Conservation (phyloP, 2,329 filamentous ascomycete species). For the Teratosphaeria epicoccoides region DNA sequence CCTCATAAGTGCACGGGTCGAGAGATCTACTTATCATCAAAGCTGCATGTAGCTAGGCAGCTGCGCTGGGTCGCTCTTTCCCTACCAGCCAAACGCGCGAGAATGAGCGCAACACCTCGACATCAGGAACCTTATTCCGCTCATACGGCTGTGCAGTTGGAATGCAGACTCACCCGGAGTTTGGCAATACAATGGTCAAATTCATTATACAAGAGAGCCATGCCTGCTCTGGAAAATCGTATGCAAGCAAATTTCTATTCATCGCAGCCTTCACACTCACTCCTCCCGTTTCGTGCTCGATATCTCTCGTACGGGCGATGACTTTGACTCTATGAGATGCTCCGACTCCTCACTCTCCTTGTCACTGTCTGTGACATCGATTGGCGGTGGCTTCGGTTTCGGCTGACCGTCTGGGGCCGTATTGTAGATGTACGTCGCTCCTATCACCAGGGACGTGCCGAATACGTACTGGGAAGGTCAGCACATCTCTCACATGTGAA, state of each 20-base stretch:
- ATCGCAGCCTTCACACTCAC: not conserved
- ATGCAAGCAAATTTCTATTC: not conserved
- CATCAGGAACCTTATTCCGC: not conserved
- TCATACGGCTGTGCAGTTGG: not conserved
- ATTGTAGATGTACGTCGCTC: constrained; percentile 78
- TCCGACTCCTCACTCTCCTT: constrained; percentile 42
- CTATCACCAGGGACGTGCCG: constrained; percentile 68
- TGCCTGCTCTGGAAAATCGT: not conserved
- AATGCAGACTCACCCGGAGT: not conserved
- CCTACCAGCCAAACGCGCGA: not conserved
- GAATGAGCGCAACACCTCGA: not conserved
- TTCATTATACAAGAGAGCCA: not conserved
- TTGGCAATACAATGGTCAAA: not conserved
- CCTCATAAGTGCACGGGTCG: not conserved
- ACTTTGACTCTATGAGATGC: not conserved
- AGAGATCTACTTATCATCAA: too few relatives aligned
- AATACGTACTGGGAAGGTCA: constrained; percentile 56
- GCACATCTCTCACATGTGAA: constrained; percentile 1
- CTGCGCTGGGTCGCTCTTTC: not conserved
- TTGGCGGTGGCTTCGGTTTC: constrained; percentile 49
- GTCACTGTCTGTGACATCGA: constrained; percentile 64
- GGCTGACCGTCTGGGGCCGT: constrained; percentile 44
- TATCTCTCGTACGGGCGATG: not conserved
- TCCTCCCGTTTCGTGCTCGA: not conserved
- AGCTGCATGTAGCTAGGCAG: not conserved